A percentile compares a stretch with the other conserved stretches of the same genome.
Conservation (phyloP, 2,329 filamentous ascomycete genomes). For the Pseudogymnoascus sp. region DNA sequence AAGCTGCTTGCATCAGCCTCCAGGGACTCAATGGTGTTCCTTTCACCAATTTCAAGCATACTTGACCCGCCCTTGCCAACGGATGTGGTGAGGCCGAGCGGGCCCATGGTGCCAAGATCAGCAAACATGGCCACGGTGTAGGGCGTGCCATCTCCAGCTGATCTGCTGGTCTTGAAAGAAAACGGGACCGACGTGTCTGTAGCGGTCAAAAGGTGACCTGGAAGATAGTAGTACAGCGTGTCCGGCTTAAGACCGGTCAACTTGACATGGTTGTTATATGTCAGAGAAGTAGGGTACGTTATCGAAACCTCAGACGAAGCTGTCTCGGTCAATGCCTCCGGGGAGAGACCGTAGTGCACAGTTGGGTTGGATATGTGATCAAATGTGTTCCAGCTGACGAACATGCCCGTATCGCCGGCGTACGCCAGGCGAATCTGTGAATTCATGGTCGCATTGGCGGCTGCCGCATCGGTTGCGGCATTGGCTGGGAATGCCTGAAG, state of each 20-base stretch:
- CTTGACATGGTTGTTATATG: slow-evolving; percentile 25
- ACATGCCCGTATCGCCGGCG: slow-evolving; percentile 22
- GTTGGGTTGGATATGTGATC: slow-evolving; percentile 22
- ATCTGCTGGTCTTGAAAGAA: slow-evolving; percentile 20
- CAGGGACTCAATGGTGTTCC: slow-evolving; percentile 15
- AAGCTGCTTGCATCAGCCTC: background rate
- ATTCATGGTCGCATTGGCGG: slow-evolving; percentile 5
- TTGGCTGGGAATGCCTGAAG: background rate
- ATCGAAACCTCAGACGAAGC: slow-evolving; percentile 25
- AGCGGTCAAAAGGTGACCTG: slow-evolving; percentile 7
- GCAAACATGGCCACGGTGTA: slow-evolving; percentile 19
- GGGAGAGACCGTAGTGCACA: slow-evolving; percentile 26
- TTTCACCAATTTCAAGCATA: slow-evolving; percentile 11
- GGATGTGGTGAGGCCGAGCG: slow-evolving; percentile 15
- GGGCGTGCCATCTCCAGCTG: slow-evolving; percentile 18
- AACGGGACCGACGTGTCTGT: slow-evolving; percentile 13
- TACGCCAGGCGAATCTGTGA: slow-evolving; percentile 13
- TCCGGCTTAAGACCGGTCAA: slow-evolving; percentile 18
- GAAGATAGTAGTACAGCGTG: slow-evolving; percentile 23
- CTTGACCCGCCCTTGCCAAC: background rate
- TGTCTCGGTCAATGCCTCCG: slow-evolving; percentile 18
- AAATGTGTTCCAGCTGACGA: slow-evolving; percentile 31
- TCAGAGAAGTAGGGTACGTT: slow-evolving; percentile 29
- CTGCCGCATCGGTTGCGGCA: background rate
- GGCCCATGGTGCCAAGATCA: slow-evolving; percentile 16